Evolutionary conservation across 2,329 filamentous ascomycete genomes (phyloP).

Genomic region (Sphaerulina musiva): DNA sequence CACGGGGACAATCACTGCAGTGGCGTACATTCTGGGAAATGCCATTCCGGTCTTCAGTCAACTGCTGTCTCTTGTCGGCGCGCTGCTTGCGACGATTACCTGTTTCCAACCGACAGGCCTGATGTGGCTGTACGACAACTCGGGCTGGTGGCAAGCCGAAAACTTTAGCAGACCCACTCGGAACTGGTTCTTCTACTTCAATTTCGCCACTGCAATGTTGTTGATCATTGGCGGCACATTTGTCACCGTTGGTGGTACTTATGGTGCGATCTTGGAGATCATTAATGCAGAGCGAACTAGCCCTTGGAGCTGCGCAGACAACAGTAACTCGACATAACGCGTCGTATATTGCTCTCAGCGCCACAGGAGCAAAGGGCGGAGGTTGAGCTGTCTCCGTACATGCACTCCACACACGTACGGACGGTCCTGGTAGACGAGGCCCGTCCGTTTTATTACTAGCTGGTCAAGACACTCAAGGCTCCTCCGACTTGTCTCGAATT

Average conservation of each 20-base stretch:
- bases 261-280: conserved; percentile 40
- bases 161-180: conserved; percentile 24
- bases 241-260: conserved; percentile 41
- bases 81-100: conserved; percentile 23
- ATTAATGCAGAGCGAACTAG: conserved; percentile 25
- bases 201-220: conserved; percentile 22
- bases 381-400: too few relatives aligned
- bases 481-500: too few relatives aligned
- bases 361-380: too few relatives aligned
- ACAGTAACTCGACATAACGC: conserved; percentile 28
- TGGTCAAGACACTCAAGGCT: too few relatives aligned
- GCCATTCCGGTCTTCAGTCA: conserved; percentile 25
- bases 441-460: too few relatives aligned
- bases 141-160: background rate
- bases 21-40: conserved; percentile 23
- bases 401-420: too few relatives aligned
- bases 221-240: conserved; percentile 37
- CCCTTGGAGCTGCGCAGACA: conserved; percentile 23
- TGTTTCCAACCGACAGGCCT: conserved; percentile 33
- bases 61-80: conserved; percentile 25
- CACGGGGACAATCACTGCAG: conserved; percentile 16
- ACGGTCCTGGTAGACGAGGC: too few relatives aligned
- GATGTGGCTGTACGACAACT: conserved; percentile 42
- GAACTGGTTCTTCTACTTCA: conserved; percentile 6
- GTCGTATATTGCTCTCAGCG: too few relatives aligned